These are phyloP conservation scores for Beta corolliflora DNA, from an alignment of 179 eudicot genomes.

Conservation along the genomic window DNA sequence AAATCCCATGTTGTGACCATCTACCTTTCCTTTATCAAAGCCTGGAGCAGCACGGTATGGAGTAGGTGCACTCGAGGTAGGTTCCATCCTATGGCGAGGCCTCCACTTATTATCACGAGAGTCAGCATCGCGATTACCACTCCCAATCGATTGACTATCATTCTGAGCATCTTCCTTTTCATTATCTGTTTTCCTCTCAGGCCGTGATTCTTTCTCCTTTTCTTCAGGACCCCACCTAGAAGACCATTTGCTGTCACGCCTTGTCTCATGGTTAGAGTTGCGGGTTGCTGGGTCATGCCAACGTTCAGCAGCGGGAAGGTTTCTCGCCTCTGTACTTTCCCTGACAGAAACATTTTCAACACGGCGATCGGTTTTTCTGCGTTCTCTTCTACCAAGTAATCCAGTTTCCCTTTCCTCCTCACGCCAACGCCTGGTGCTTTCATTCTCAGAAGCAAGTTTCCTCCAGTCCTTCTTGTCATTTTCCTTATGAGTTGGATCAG, in stretches of 20 bases:
- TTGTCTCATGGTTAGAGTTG: constrained; percentile 57
- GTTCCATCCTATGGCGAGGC: constrained; percentile 91
- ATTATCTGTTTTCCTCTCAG: constrained; percentile 64
- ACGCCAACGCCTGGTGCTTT: constrained; percentile 88
- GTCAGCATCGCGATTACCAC: constrained; percentile 60
- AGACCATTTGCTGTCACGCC: constrained; percentile 97
- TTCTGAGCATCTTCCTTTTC: constrained; percentile 75
- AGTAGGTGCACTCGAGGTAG: constrained; percentile 56
- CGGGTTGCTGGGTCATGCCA: constrained; percentile 73
- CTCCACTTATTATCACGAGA: constrained; percentile 93
- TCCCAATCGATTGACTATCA: constrained; percentile 51
- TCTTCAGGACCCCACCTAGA: constrained; percentile 98
- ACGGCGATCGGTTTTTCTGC: constrained; percentile 71
- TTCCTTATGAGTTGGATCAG: constrained; percentile 73
- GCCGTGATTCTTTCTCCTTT: constrained; percentile 75
- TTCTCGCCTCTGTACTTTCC: constrained; percentile 62
- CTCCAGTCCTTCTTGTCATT: constrained; percentile 88
- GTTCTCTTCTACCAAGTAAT: constrained; percentile 88
- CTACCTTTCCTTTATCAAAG: constrained; percentile 74
- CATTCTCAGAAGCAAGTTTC: constrained; percentile 63
- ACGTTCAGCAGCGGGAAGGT: constrained; percentile 67
- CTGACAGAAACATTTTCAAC: constrained; percentile 59
- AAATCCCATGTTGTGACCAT: constrained; percentile 70
- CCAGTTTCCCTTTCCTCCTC: constrained; percentile 99
- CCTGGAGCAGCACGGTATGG: constrained; percentile 93